Evolutionary conservation across 2,329 filamentous ascomycete species (phyloP), one percentile per base, ranked within the genome.

Genomic region (Cryphonectria radicalis): DNA sequence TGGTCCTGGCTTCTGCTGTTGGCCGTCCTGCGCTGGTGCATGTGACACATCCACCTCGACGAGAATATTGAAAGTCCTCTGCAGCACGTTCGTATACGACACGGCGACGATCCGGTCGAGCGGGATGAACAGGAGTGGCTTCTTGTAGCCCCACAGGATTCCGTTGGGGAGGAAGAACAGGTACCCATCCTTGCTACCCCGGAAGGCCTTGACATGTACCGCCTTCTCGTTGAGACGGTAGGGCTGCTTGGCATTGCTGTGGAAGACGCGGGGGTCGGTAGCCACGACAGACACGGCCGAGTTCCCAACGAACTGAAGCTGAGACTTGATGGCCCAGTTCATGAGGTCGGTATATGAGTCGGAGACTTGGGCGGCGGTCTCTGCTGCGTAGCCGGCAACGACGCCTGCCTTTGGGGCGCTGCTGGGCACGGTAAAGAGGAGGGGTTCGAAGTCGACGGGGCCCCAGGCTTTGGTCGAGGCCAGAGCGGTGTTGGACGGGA

Each of bases 91-190:
- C 6, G 89, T 91, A 77, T 91, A 92, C 76, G 88, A 91, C n/a
- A 91, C 83, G 1, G 89, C 88, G 0, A 84, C 83, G 66, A 92
- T 89, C 17, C 86, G 84, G 67, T 87, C 85, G 25, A 91, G 84
- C 5, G 89, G 88, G 6, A 92, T 82, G 75, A 91, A 92, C 32
- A 91, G 80, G 2, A 92, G 78, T 0, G 90, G 90, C 79, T 92
- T 92, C 80, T 91, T 92, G 82, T 90, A 92, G 0, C 85, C 90
- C 89, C 90, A 92, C 10, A 92, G 78, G 68, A 92, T 91, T 19
- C 90, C 90, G 37, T 84, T 89, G 43, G 89, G 86, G 22, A 92
- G 81, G 77, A 92, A 91, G 77, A 91, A 92, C 0, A 92, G 81
- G 74, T 86, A 91, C 0, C 90, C 90, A 72, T 92, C 90, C 78